A percentile compares a stretch with the other conserved stretches of the same genome.
Conservation (phyloP, 306 rosid genomes). For the Cicer bijugum region DNA sequence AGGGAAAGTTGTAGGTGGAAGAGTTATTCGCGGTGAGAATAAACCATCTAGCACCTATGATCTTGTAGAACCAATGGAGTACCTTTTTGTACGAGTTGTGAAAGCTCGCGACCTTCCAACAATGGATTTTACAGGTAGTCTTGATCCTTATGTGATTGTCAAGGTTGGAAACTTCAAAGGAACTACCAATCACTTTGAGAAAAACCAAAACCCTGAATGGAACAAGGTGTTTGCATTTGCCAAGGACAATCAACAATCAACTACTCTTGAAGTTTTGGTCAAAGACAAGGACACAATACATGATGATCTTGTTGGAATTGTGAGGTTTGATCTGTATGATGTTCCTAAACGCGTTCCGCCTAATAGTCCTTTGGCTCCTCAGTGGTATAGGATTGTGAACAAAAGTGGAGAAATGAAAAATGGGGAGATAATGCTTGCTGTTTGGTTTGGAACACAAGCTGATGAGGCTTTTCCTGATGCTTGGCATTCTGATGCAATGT, state of each 20-base stretch:
- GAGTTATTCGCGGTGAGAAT: constrained; percentile 53
- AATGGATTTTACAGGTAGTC: constrained; percentile 83
- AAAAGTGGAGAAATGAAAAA: constrained; percentile 61
- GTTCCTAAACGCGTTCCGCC: constrained; percentile 81
- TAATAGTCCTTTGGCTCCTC: constrained; percentile 94
- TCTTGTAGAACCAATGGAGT: constrained; percentile 82
- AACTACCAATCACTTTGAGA: constrained; percentile 65
- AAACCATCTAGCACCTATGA: constrained; percentile 72
- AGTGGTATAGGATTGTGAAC: constrained; percentile 79
- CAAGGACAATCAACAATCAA: constrained; percentile 60
- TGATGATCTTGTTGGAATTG: constrained; percentile 80
- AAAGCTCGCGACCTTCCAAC: constrained; percentile 88
- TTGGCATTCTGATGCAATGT: constrained; percentile 92
- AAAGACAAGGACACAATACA: constrained; percentile 67
- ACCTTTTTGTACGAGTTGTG: constrained; percentile 84
- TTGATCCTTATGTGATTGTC: constrained; percentile 90
- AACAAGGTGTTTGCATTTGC: constrained; percentile 88
- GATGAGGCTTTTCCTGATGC: constrained; percentile 97
- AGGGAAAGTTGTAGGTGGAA: constrained; percentile 74
- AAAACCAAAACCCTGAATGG: constrained; percentile 83
- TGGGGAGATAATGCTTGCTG: constrained; percentile 96
- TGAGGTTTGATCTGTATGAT: constrained; percentile 68
- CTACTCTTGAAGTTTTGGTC: constrained; percentile 65
- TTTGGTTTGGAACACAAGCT: constrained; percentile 95
- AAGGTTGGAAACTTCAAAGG: constrained; percentile 88